Percentiles rank a stretch among this genome's conserved stretches.
These are phyloP conservation scores for Bjerkandera adusta DNA, from an alignment of 1,284 basidiomycete genomes.

Conservation along the genomic window DNA sequence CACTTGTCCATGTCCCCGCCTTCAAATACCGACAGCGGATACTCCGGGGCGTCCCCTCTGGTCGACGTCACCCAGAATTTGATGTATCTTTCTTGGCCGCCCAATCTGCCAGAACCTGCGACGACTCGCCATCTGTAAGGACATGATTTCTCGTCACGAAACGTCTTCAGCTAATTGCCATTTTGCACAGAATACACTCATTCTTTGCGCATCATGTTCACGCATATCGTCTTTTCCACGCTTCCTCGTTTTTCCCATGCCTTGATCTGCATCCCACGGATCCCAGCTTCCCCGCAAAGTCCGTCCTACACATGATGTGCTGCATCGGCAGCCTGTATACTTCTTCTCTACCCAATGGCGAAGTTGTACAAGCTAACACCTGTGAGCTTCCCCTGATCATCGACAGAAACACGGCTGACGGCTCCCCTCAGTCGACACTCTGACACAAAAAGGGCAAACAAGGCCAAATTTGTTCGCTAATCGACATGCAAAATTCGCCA, in stretches of 20 bases:
- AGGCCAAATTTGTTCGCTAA: conserved; percentile 60
- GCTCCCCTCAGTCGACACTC: conserved; percentile 48
- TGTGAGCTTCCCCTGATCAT: neutral
- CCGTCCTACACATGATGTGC: conserved; percentile 71
- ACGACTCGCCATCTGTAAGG: conserved; percentile 50
- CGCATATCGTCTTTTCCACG: conserved; percentile 59
- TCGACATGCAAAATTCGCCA: conserved; percentile 55
- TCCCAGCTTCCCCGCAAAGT: conserved; percentile 60
- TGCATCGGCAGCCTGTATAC: conserved; percentile 66
- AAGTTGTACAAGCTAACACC: conserved; percentile 34
- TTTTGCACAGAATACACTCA: conserved; percentile 55
- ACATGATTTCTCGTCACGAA: neutral
- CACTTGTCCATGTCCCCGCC: neutral
- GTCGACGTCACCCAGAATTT: conserved; percentile 33
- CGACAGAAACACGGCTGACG: neutral
- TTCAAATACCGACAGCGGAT: conserved; percentile 1
- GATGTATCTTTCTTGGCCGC: conserved; percentile 52
- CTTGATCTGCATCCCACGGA: conserved; percentile 60
- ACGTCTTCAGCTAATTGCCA: conserved; percentile 1
- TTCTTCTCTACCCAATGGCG: conserved; percentile 42
- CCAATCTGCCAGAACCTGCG: conserved; percentile 55
- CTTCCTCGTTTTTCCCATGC: conserved; percentile 54
- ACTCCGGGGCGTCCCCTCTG: conserved; percentile 1
- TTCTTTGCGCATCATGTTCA: conserved; percentile 72
- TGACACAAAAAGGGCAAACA: conserved; percentile 34